Evolutionary conservation across 1,284 basidiomycete species (phyloP).

Genomic region (Crucibulum parvulum): DNA sequence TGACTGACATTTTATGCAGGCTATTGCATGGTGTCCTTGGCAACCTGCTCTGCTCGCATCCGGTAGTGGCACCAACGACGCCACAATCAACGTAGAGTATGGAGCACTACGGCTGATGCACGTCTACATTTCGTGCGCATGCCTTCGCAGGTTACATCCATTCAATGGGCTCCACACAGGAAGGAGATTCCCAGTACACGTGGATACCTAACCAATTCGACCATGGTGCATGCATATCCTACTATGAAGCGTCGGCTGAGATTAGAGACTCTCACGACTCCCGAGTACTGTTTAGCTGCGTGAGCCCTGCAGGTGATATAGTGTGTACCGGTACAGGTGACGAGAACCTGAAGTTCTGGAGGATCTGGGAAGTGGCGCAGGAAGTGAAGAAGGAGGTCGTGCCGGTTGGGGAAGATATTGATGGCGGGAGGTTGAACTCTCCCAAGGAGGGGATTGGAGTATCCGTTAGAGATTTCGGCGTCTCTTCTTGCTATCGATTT

Average conservation of each 20-base stretch:
- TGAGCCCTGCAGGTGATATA: constrained; percentile 88
- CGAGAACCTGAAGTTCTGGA: constrained; percentile 95
- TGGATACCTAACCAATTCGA: constrained; percentile 85
- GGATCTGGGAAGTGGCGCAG: constrained; percentile 70
- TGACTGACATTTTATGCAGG: constrained; percentile 49
- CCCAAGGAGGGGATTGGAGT: constrained; percentile 47
- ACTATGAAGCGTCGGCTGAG: constrained; percentile 79
- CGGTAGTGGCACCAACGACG: constrained; percentile 95
- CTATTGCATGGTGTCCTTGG: constrained; percentile 98
- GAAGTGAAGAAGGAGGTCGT: constrained; percentile 57
- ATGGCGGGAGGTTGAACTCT: constrained; percentile 43
- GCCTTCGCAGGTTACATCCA: constrained; percentile 90
- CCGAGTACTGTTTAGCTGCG: constrained; percentile 84
- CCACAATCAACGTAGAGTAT: constrained; percentile 93
- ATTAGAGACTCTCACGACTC: constrained; percentile 93
- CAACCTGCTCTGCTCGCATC: constrained; percentile 91
- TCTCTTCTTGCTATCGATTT: background rate
- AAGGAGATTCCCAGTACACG: constrained; percentile 95
- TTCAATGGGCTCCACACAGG: constrained; percentile 89
- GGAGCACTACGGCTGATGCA: constrained; percentile 91
- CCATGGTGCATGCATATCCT: constrained; percentile 75
- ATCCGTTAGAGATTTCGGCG: constrained; percentile 25
- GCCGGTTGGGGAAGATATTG: constrained; percentile 32
- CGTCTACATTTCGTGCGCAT: constrained; percentile 86
- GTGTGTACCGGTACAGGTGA: constrained; percentile 92